Evolutionary conservation across 305 asterid species (phyloP).

Genomic region (Nicotiana rustica): DNA sequence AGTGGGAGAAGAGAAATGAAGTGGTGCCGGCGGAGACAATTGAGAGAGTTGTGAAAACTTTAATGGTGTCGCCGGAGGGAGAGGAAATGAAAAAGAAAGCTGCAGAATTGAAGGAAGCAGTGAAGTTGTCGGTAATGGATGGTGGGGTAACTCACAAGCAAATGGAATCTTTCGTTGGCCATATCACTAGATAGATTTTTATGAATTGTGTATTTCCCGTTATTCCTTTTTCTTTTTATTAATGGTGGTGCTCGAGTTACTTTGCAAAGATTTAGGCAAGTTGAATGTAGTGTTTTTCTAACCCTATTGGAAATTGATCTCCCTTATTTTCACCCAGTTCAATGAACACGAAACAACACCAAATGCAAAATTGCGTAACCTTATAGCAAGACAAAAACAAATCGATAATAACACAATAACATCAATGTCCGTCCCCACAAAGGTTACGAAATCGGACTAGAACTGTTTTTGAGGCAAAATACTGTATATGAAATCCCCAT

Average conservation of each 20-base stretch:
- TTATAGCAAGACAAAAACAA: no score
- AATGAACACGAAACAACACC: no score
- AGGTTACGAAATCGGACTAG: no score
- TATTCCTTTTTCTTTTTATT: not conserved
- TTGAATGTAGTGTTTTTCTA: no score
- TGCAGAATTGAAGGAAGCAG: conserved; percentile 50
- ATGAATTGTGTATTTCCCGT: not conserved
- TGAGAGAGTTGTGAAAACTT: conserved; percentile 45
- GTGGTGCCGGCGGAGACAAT: conserved; percentile 45
- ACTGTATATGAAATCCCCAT: no score
- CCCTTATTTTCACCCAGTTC: no score
- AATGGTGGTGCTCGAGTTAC: not conserved
- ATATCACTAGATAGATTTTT: conserved; percentile 49
- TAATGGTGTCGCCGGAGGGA: conserved; percentile 64
- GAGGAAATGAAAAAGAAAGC: conserved; percentile 60
- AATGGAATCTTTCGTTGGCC: conserved; percentile 58
- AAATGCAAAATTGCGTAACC: no score
- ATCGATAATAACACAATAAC: no score
- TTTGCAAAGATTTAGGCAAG: no score
- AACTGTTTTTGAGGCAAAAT: no score
- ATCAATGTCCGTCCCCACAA: no score
- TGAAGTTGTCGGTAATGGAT: conserved; percentile 53
- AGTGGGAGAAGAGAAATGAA: conserved; percentile 51
- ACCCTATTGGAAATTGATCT: no score
- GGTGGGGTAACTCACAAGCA: conserved; percentile 55